phyloP scores from a whole-genome alignment of 192 early-diverging fungal genomes.

The Entomortierella lignicola region DNA sequence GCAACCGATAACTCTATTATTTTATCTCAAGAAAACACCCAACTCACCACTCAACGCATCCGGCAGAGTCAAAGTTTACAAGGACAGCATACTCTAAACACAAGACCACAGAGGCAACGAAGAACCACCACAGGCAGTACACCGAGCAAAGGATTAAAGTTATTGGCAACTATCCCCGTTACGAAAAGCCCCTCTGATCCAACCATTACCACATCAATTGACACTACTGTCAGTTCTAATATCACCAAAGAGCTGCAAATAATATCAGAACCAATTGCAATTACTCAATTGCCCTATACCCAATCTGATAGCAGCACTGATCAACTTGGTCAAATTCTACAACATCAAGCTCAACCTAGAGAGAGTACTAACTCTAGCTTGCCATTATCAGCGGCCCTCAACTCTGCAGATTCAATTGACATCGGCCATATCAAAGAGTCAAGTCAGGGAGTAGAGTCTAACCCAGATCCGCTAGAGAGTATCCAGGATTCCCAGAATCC shows the following conservation, averaged over 20 bases:
- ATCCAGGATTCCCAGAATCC: neutral
- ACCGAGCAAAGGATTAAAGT: neutral
- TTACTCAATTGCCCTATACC: constrained; percentile 9
- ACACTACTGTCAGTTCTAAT: neutral
- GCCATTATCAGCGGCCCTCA: neutral
- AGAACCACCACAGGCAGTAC: constrained; percentile 7
- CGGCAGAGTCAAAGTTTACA: constrained; percentile 11
- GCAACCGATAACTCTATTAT: constrained; percentile 32
- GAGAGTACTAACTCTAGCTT: neutral
- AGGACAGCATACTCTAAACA: constrained; percentile 5
- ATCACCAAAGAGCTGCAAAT: neutral
- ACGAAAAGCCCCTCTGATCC: neutral
- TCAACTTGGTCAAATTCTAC: neutral
- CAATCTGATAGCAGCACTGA: neutral
- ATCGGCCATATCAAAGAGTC: neutral
- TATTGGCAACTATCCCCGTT: neutral
- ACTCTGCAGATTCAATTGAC: constrained; percentile 1
- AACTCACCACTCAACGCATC: constrained; percentile 8
- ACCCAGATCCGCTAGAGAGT: neutral
- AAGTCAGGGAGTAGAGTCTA: neutral
- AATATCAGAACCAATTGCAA: neutral
- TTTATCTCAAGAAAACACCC: constrained; percentile 10
- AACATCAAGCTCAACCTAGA: neutral
- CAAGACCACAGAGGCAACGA: constrained; percentile 15
- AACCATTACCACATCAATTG: neutral